Evolutionary conservation across 495 filamentous ascomycete species (phyloP).

Genomic region (Talaromyces liani): DNA sequence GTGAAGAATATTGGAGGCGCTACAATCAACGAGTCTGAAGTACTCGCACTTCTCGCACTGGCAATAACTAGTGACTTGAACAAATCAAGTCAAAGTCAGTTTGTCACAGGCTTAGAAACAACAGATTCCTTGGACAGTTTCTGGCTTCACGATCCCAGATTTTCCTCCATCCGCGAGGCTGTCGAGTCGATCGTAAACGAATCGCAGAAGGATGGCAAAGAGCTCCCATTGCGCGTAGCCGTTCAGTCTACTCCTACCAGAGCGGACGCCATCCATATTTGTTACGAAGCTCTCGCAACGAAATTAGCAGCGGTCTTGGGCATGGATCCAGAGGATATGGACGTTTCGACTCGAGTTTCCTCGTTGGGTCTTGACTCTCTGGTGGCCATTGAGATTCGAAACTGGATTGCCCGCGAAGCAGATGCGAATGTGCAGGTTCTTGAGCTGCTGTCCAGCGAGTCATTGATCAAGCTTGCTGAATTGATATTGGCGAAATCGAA

Average conservation of each 20-base stretch:
- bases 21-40: slow-evolving; percentile 19
- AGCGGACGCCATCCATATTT: slow-evolving; percentile 19
- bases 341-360: slow-evolving; percentile 19
- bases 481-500: slow-evolving; percentile 24
- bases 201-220: not conserved
- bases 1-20: slow-evolving; percentile 23
- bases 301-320: slow-evolving; percentile 23
- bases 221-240: slow-evolving; percentile 13
- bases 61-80: slow-evolving; percentile 17
- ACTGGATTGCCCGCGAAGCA: slow-evolving; percentile 30
- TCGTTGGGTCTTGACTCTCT: slow-evolving; percentile 30
- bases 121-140: slow-evolving; percentile 15
- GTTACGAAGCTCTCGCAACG: slow-evolving; percentile 19
- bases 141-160: slow-evolving; percentile 21
- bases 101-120: slow-evolving; percentile 18
- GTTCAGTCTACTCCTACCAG: slow-evolving; percentile 15
- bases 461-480: slow-evolving; percentile 21
- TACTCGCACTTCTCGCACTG: slow-evolving; percentile 16
- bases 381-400: slow-evolving; percentile 31
- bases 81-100: slow-evolving; percentile 16
- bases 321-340: slow-evolving; percentile 24
- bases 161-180: slow-evolving; percentile 13
- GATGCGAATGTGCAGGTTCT: slow-evolving; percentile 29
- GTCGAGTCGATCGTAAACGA: slow-evolving; percentile 10
- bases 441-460: slow-evolving; percentile 23